phyloP scores from a whole-genome alignment of 2,329 filamentous ascomycete species.

The Cytospora piceicola region DNA sequence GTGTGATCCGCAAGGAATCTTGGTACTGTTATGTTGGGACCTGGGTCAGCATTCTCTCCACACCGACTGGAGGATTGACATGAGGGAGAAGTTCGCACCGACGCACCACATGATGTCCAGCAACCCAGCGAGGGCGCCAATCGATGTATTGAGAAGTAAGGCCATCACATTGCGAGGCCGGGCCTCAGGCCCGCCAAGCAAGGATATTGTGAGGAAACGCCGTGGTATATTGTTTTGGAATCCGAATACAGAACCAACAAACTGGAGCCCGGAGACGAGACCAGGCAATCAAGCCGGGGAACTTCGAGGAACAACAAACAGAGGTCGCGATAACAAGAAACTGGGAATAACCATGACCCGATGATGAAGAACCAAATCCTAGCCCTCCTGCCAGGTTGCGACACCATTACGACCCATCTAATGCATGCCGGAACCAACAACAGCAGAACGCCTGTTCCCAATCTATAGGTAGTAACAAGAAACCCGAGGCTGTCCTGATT shows the following conservation, averaged over 20 bases:
- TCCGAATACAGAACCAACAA: constrained; percentile 7
- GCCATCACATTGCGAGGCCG: constrained; percentile 15
- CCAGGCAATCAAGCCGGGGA: background rate
- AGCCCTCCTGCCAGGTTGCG: constrained; percentile 23
- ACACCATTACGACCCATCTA: constrained; percentile 21
- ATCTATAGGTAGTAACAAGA: constrained; percentile 14
- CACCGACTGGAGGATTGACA: background rate
- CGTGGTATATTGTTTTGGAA: constrained; percentile 16
- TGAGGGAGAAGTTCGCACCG: background rate
- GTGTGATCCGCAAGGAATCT: background rate
- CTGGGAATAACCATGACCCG: constrained; percentile 12
- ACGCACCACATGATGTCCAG: constrained; percentile 2
- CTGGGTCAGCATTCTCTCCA: constrained; percentile 3
- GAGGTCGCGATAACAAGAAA: background rate
- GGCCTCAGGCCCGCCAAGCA: constrained; percentile 7
- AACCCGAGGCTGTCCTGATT: constrained; percentile 5
- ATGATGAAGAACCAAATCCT: constrained; percentile 10
- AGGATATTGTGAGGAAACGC: constrained; percentile 3
- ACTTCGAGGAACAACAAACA: constrained; percentile 7
- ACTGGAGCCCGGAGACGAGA: constrained; percentile 9
- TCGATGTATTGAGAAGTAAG: background rate
- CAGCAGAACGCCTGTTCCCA: constrained; percentile 22
- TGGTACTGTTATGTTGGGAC: background rate
- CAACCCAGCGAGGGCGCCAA: background rate
- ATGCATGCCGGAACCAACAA: constrained; percentile 19